Evolutionary conservation across 2,329 filamentous ascomycete species (phyloP).

Genomic region (Zarea fungicola): DNA sequence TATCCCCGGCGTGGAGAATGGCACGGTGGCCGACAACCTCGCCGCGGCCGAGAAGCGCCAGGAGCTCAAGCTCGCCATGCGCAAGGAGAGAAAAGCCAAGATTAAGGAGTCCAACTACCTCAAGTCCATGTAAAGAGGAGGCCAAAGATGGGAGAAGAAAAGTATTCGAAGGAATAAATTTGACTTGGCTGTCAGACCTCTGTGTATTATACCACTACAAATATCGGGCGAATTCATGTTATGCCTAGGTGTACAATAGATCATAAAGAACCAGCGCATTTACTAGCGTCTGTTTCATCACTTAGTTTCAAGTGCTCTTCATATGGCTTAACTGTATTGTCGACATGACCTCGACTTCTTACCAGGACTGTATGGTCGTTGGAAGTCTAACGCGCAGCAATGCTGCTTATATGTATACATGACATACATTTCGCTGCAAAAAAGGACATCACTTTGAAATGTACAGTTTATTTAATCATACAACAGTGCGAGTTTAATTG

Average conservation of each 20-base stretch:
- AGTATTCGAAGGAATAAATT: background rate
- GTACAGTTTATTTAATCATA: background rate
- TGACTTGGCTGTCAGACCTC: constrained; percentile 14
- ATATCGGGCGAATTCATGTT: constrained; percentile 13
- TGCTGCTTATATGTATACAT: no score
- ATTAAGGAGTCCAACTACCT: constrained; percentile 87
- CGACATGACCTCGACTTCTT: no score
- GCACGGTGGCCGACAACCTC: constrained; percentile 40
- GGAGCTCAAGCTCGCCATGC: constrained; percentile 65
- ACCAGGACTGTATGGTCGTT: no score
- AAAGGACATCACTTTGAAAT: background rate
- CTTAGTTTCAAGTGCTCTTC: no score
- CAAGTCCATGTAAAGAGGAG: constrained; percentile 60
- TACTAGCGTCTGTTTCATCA: background rate
- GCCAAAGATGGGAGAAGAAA: background rate
- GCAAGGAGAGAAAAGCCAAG: constrained; percentile 65
- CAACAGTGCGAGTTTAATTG: constrained; percentile 12
- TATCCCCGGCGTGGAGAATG: constrained; percentile 49
- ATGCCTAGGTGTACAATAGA: constrained; percentile 11
- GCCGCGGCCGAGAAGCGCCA: constrained; percentile 47
- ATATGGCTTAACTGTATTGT: no score
- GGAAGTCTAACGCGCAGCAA: no score
- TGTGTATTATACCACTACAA: constrained; percentile 25
- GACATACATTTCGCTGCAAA: background rate
- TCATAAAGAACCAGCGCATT: background rate